A percentile compares a stretch with the other conserved stretches of the same genome.
Conservation (phyloP, 305 asterid genomes). For the Fraxinus xanthoxyloides region DNA sequence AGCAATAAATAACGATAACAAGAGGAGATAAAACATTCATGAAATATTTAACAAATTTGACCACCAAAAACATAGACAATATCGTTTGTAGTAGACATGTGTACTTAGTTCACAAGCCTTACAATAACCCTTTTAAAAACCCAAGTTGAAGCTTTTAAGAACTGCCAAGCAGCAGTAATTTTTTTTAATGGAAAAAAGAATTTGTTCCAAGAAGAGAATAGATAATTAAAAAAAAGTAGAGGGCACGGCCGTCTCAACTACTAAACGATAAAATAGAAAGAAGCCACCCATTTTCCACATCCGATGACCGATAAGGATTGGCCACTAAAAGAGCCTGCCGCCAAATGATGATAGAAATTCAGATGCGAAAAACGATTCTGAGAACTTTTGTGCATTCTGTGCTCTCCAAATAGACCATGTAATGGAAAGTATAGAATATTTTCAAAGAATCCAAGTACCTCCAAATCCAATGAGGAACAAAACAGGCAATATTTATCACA, state of each 20-base stretch:
- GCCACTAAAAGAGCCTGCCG: background rate
- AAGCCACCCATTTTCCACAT: slow-evolving; percentile 3
- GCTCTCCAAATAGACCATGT: background rate
- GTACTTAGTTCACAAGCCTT: background rate
- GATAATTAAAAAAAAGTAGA: background rate
- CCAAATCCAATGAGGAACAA: background rate
- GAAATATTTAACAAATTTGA: background rate
- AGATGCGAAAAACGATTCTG: background rate
- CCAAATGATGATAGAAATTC: background rate
- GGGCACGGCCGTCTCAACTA: background rate
- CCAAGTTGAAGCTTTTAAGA: background rate
- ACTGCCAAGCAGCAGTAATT: background rate
- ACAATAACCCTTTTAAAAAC: background rate
- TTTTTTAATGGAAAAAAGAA: background rate
- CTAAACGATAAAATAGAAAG: background rate
- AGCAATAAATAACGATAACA: slow-evolving; percentile 11
- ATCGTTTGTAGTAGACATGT: slow-evolving; percentile 6
- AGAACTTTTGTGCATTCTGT: background rate
- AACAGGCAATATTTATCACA: background rate
- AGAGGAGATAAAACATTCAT: background rate
- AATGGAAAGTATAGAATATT: background rate
- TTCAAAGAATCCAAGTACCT: background rate
- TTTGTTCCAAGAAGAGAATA: background rate
- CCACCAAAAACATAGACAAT: background rate
- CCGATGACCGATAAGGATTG: background rate